Evolutionary conservation across 1,139 yeast species (phyloP).

Genomic region (Arxiozyma slooffiae): DNA sequence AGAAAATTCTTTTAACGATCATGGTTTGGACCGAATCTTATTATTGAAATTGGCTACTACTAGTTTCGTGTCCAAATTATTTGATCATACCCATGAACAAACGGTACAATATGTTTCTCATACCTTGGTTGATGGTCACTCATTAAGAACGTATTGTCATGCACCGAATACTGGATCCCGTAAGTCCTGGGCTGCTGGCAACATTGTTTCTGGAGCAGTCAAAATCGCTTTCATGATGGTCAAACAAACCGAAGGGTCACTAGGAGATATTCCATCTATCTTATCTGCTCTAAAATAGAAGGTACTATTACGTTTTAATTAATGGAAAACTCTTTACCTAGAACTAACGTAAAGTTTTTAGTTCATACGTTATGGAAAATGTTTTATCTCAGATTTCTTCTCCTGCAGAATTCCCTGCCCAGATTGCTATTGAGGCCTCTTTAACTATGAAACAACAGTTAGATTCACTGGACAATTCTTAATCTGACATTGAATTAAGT

Average conservation of each 20-base stretch:
- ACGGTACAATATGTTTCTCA: slow-evolving; percentile 48
- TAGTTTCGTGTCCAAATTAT: slow-evolving; percentile 47
- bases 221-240: slow-evolving; percentile 46
- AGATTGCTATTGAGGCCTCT: slow-evolving; percentile 53
- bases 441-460: slow-evolving; percentile 36
- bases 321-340: slow-evolving; percentile 43
- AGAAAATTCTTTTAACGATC: slow-evolving; percentile 49
- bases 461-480: slow-evolving; percentile 34
- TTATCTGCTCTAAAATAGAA: slow-evolving; percentile 51
- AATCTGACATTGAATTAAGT: slow-evolving; percentile 41
- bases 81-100: slow-evolving; percentile 41
- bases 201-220: slow-evolving; percentile 52
- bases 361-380: slow-evolving; percentile 55
- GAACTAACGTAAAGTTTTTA: slow-evolving; percentile 38
- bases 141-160: slow-evolving; percentile 50
- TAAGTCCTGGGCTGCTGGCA: slow-evolving; percentile 62
- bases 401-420: slow-evolving; percentile 65
- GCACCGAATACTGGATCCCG: slow-evolving; percentile 55
- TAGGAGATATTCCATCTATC: slow-evolving; percentile 46
- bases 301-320: slow-evolving; percentile 50
- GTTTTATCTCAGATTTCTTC: slow-evolving; percentile 49
- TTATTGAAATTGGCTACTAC: slow-evolving; percentile 53
- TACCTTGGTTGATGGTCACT: slow-evolving; percentile 51
- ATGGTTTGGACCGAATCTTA: slow-evolving; percentile 52
- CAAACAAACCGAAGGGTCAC: slow-evolving; percentile 37